These are phyloP conservation scores for Aspergillus niger DNA, from an alignment of 2,329 filamentous ascomycete species.

Conservation along the genomic window DNA sequence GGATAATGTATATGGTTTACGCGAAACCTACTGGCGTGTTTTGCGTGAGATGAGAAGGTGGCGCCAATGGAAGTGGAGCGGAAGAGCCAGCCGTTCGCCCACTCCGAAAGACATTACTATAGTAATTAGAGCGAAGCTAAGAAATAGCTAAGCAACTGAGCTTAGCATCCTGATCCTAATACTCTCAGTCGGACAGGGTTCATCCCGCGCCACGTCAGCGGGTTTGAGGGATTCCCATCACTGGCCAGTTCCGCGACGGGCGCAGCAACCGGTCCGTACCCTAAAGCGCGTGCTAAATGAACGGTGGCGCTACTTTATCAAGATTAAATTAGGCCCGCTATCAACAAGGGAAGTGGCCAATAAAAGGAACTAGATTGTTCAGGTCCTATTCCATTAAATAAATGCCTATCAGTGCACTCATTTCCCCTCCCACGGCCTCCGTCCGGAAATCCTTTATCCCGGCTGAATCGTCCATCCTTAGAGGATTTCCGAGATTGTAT, in stretches of 20 bases:
- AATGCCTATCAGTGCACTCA: background rate
- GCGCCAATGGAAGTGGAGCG: too few species aligned
- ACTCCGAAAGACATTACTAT: too few species aligned
- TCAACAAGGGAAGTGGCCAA: background rate
- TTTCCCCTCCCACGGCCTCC: background rate
- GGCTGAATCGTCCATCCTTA: background rate
- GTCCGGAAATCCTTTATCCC: background rate
- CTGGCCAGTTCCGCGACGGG: background rate
- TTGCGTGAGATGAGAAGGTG: background rate
- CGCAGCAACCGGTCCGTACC: background rate
- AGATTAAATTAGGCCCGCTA: too few species aligned
- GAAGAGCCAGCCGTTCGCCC: too few species aligned
- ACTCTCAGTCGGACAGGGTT: background rate
- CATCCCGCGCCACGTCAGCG: background rate
- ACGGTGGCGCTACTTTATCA: background rate
- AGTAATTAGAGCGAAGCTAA: background rate
- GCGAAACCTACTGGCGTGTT: background rate
- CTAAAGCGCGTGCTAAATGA: background rate
- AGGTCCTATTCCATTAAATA: background rate
- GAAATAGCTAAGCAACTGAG: background rate
- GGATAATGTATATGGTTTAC: too few species aligned
- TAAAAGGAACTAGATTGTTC: background rate
- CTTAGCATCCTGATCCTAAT: background rate
- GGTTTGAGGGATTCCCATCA: background rate
- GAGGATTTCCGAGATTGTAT: conserved; percentile 1